Evolutionary conservation across 2,329 filamentous ascomycete genomes (phyloP), one percentile per base, ranked within the genome.

Genomic region (Colletotrichum sojae): DNA sequence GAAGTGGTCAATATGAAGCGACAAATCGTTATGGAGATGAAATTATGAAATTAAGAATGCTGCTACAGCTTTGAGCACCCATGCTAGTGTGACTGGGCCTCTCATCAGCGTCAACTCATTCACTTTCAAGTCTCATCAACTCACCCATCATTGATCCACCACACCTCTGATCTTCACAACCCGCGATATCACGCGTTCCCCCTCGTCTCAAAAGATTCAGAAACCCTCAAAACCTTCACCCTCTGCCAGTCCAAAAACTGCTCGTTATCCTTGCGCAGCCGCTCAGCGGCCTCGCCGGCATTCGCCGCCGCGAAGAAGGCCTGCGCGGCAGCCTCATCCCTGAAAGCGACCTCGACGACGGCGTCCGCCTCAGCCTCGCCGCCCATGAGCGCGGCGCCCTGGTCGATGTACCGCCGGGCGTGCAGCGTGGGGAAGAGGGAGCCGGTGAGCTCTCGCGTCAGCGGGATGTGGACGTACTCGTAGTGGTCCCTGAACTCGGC

Each of bases 401-500:
- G 69, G 55, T 60, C 58, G 43, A 76, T 53, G 56, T 75, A 76
- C 18, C 70, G 67, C 15, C 73, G 72, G 57, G 67, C 65, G 61
- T 75, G 71, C 6, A 71, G 53, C 8, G 70, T 46, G 12, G 74
- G 74, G 61, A 74, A 76, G 8, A 66, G 45, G 8, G 72, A 66
- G 53, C 73, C 74, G 8, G 69, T 70, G 4, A 76, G 54, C 10
- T 73, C 71, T 25, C 67, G 71, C 18, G 74, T 54, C 43, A 76
- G 72, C 25, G 74, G 70, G 8, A 75, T 67, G 49, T 76, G 74
- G n/a, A 65, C 69, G 65, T 71, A 70, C 54, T 75, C 73, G 27
- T 75, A 74, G 57, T 76, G 72, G 31, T 74, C 63, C 4, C 53
- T 69, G 62, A 71, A 75, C 25, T 75, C 63, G 45, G 71, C 74